Conservation (phyloP, 805 yeast genomes). For the Barnettozyma wickerhamii region DNA sequence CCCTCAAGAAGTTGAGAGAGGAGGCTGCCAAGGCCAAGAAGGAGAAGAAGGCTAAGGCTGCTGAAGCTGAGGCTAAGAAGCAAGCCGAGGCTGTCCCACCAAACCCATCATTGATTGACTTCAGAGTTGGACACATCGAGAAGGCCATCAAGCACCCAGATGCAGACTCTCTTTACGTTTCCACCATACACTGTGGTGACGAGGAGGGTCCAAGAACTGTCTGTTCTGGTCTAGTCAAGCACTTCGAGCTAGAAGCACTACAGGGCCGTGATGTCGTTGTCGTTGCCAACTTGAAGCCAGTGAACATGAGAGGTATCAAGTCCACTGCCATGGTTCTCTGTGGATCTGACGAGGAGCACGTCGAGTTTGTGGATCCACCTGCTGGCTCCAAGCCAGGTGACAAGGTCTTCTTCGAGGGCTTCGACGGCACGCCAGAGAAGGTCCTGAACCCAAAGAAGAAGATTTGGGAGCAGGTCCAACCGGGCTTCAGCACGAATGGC, state of each 20-base stretch:
- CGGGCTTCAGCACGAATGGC: conserved; percentile 78
- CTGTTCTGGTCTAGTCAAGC: conserved; percentile 92
- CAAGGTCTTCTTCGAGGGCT: conserved; percentile 91
- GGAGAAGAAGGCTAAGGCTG: conserved; percentile 51
- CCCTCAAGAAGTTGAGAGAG: conserved; percentile 42
- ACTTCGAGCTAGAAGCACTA: conserved; percentile 88
- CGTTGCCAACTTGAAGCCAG: conserved; percentile 96
- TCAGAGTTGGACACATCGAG: conserved; percentile 94
- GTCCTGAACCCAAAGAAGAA: conserved; percentile 97
- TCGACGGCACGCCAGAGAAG: conserved; percentile 82
- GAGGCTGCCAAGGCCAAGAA: conserved; percentile 59
- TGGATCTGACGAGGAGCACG: conserved; percentile 72
- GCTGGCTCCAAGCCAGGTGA: conserved; percentile 92
- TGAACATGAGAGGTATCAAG: conserved; percentile 95
- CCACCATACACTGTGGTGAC: conserved; percentile 96
- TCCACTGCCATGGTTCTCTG: conserved; percentile 97
- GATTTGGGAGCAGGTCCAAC: conserved; percentile 94
- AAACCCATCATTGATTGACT: conserved; percentile 80
- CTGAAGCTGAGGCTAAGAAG: conserved; percentile 39
- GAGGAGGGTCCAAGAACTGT: conserved; percentile 97
- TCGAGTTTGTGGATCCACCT: conserved; percentile 95
- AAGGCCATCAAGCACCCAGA: conserved; percentile 97
- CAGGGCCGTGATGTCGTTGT: conserved; percentile 88
- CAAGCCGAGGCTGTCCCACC: conserved; percentile 62
- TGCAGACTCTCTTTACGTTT: conserved; percentile 94